These are phyloP conservation scores for Closterium sp. DNA, from an alignment of 139 green algal genomes.

Conservation along the genomic window DNA sequence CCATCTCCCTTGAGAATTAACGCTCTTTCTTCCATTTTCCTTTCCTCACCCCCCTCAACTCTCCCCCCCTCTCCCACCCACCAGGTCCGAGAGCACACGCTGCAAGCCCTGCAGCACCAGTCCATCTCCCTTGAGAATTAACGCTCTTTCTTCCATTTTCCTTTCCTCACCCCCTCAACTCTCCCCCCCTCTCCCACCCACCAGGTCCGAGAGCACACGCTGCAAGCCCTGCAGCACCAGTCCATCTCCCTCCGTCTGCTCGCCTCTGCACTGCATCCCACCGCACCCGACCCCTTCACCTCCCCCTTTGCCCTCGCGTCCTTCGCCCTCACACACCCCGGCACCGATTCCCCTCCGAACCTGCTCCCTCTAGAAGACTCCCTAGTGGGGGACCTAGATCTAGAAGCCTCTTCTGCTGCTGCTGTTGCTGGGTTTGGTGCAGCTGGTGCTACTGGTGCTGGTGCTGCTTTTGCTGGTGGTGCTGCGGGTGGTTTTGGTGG, in stretches of 20 bases:
- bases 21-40: neutral
- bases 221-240: constrained; percentile 24
- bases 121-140: neutral
- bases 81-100: neutral
- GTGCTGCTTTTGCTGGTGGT: neutral
- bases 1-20: too few species aligned
- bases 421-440: neutral
- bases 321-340: neutral
- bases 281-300: neutral
- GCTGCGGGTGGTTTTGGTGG: neutral
- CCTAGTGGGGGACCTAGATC: neutral
- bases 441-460: neutral
- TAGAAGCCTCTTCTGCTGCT: neutral
- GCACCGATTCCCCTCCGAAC: neutral
- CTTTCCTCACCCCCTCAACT: too few species aligned
- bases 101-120: neutral
- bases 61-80: neutral
- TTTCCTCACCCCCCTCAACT: neutral
- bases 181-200: neutral
- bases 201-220: constrained; percentile 8
- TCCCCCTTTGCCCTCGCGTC: neutral
- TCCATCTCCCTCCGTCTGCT: constrained; percentile 21
- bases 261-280: neutral
- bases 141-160: neutral
- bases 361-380: neutral